Evolutionary conservation across 495 filamentous ascomycete genomes (phyloP), one percentile per base, ranked within the genome.

Genomic region (Elaphomyces granulatus): DNA sequence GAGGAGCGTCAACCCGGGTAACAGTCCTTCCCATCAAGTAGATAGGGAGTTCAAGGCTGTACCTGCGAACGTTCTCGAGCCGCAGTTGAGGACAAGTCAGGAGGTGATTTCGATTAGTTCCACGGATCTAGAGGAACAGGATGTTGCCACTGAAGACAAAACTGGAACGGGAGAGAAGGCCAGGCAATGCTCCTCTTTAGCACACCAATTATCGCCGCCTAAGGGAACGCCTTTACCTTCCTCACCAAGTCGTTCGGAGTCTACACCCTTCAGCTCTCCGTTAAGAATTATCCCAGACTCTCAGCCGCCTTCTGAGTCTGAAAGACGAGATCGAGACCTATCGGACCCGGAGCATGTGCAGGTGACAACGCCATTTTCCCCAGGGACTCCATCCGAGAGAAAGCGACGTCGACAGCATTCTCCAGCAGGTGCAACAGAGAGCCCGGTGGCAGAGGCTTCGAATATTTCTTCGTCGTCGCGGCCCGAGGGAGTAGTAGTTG

Each of bases 211-310:
- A 28, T 6, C 23, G 6, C 23, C 6, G 6, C 12, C 23, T 28
- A 12, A 28, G 23, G 23, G 23, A 6, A 6, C 12, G 4, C 46
- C 33, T 8, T 23, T 32, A 20, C 50, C 15, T 43, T 30, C 18
- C 15, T n/a, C 37, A 26, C n/a, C 17, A 23, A 26, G 34, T 8
- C 37, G 40, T 18, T 33, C 41, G 3, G 37, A 70, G 37, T 50
- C 60, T 15, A 58, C 65, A 37, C 68, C 64, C 4, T 60, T 64
- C 36, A 51, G 56, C 6, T 64, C 54, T 18, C 58, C 63, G 21
- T 50, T 68, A 14, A 72, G 64, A 41, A 58, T 64, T 3, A 61
- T 75, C 21, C 66, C 6, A 28, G 23, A 28, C 23, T 28, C 48
- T 28, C 50, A 63, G 35, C 61, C 60, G 2, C 23, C 12, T 6